Evolutionary conservation across 192 early-diverging fungal genomes (phyloP).

Genomic region (Paraglomus brasilianum): DNA sequence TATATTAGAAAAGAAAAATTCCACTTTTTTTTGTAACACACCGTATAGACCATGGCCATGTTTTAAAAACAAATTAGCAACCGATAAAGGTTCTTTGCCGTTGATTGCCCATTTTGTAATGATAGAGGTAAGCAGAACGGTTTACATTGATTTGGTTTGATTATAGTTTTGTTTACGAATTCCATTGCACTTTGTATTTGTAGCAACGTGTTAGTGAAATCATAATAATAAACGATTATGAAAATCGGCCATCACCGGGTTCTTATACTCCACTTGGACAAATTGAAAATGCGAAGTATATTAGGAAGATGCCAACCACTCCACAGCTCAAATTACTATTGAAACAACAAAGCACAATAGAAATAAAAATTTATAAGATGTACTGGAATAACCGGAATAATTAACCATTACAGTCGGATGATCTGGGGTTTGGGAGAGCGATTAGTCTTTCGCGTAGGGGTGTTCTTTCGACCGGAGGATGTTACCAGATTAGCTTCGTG

Average conservation of each 20-base stretch:
- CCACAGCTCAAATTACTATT: not conserved
- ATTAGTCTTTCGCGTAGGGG: too few species aligned
- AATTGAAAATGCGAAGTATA: constrained; percentile 4
- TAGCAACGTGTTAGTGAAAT: constrained; percentile 27
- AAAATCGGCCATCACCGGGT: constrained; percentile 16
- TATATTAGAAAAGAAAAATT: too few species aligned
- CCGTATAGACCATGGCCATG: constrained; percentile 22
- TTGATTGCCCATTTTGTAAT: constrained; percentile 26
- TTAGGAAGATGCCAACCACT: constrained; percentile 24
- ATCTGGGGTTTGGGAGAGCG: too few species aligned
- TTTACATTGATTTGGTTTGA: constrained; percentile 20
- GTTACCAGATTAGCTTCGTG: too few species aligned
- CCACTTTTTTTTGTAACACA: too few species aligned
- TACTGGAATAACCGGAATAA: too few species aligned
- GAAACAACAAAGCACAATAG: too few species aligned
- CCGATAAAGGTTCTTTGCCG: constrained; percentile 23
- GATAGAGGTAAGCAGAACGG: constrained; percentile 4
- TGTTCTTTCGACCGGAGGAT: too few species aligned
- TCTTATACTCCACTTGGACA: constrained; percentile 7
- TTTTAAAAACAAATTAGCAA: constrained; percentile 27
- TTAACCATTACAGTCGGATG: too few species aligned
- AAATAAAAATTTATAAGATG: too few species aligned
- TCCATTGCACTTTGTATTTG: constrained; percentile 11
- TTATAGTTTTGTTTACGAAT: constrained; percentile 23
- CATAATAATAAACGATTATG: constrained; percentile 26